phyloP scores from a whole-genome alignment of 1,139 yeast genomes.

The Diutina mesorugosa region DNA sequence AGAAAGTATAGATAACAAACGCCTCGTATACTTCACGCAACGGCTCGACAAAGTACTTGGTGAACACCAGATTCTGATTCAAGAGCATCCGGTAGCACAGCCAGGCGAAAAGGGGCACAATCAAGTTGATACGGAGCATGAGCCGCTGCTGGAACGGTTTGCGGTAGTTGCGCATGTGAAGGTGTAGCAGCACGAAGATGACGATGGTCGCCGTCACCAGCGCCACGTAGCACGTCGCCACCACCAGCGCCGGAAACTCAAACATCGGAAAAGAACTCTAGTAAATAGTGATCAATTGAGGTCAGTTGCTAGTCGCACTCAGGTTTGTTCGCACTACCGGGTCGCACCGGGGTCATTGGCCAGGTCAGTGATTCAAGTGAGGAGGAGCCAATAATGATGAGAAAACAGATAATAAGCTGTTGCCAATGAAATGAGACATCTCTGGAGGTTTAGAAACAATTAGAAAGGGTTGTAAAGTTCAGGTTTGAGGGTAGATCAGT shows the following conservation, averaged over 20 bases:
- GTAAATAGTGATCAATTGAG: not conserved
- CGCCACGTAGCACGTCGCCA: slow-evolving; percentile 18
- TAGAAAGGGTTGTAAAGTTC: too few relatives aligned
- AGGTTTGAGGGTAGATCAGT: too few relatives aligned
- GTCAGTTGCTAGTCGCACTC: not conserved
- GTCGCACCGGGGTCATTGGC: not conserved
- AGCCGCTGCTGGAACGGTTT: slow-evolving; percentile 84
- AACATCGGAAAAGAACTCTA: not conserved
- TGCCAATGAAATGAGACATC: too few relatives aligned
- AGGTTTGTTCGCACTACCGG: not conserved
- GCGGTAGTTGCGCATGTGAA: slow-evolving; percentile 52
- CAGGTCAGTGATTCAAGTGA: too few relatives aligned
- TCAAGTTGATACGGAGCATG: slow-evolving; percentile 67
- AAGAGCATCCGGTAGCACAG: slow-evolving; percentile 42
- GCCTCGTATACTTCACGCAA: slow-evolving; percentile 88
- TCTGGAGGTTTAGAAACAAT: too few relatives aligned
- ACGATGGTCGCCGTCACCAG: slow-evolving; percentile 21
- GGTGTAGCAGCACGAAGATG: slow-evolving; percentile 16
- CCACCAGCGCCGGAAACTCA: slow-evolving; percentile 21
- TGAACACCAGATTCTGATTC: slow-evolving; percentile 20
- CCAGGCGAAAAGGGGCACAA: slow-evolving; percentile 45
- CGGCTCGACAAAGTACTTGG: slow-evolving; percentile 53
- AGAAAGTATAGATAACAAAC: slow-evolving; percentile 87
- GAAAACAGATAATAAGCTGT: too few relatives aligned
- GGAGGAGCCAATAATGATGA: too few relatives aligned